These are phyloP conservation scores for Phalaenopsis equestris DNA, from an alignment of 106 monocot genomes.

Conservation along the genomic window DNA sequence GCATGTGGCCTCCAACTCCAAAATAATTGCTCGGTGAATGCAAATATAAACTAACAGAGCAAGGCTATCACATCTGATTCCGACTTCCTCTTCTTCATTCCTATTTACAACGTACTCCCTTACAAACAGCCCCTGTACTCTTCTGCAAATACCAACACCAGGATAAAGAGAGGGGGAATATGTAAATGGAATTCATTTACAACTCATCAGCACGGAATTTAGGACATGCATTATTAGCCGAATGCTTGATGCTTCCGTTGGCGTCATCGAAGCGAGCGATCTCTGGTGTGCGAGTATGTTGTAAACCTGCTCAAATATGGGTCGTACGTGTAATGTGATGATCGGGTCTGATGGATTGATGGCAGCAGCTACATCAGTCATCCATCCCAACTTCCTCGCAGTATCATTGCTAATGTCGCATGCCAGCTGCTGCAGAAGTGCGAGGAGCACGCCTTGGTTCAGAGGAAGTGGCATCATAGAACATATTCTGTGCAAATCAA, in stretches of 20 bases:
- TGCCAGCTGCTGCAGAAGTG: slow-evolving; percentile 63
- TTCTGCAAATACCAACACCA: too few species aligned
- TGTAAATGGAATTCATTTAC: slow-evolving; percentile 38
- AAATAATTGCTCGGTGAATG: too few species aligned
- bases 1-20: too few species aligned
- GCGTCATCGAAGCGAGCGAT: slow-evolving; percentile 25
- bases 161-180: not conserved
- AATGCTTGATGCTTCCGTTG: slow-evolving; percentile 33
- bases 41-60: too few species aligned
- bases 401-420: slow-evolving; percentile 63
- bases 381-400: slow-evolving; percentile 47
- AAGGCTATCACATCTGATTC: too few species aligned
- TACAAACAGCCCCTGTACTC: too few species aligned
- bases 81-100: too few species aligned
- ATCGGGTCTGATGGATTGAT: slow-evolving; percentile 58
- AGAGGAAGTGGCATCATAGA: slow-evolving; percentile 38
- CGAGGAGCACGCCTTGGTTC: slow-evolving; percentile 62
- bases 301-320: slow-evolving; percentile 70
- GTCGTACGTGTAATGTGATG: slow-evolving; percentile 50
- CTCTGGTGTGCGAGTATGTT: slow-evolving; percentile 40
- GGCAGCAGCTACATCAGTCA: slow-evolving; percentile 49
- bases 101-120: too few species aligned
- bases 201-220: slow-evolving; percentile 50
- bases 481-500: slow-evolving; percentile 48
- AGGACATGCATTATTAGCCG: slow-evolving; percentile 59